A percentile compares a stretch with the other conserved stretches of the same genome.
These are phyloP conservation scores for Ogataea paradorogensis DNA, from an alignment of 805 yeast species.

Conservation along the genomic window DNA sequence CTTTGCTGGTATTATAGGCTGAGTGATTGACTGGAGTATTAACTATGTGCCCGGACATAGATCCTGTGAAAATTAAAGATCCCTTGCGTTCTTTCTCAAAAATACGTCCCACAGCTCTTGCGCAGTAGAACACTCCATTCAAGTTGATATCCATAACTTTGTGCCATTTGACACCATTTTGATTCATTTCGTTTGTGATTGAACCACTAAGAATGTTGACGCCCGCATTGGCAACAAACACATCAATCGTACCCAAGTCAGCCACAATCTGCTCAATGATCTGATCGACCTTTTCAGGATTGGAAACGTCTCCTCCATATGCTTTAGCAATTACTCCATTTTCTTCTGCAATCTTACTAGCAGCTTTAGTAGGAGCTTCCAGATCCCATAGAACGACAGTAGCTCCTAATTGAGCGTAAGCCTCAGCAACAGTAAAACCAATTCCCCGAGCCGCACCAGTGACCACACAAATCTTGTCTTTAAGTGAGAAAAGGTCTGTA, in stretches of 20 bases:
- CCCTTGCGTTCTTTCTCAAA: slow-evolving; percentile 47
- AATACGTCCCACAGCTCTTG: slow-evolving; percentile 46
- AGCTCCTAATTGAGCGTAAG: slow-evolving; percentile 43
- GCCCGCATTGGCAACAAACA: too few relatives aligned
- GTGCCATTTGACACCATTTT: slow-evolving; percentile 42
- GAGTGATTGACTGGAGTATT: slow-evolving; percentile 52
- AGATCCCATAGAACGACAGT: slow-evolving; percentile 43
- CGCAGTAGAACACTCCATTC: slow-evolving; percentile 49
- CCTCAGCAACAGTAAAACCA: slow-evolving; percentile 41
- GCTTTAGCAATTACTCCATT: slow-evolving; percentile 22
- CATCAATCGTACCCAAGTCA: slow-evolving; percentile 40
- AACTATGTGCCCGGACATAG: slow-evolving; percentile 55
- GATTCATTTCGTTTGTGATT: slow-evolving; percentile 22
- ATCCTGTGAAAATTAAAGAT: slow-evolving; percentile 50
- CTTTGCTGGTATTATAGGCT: slow-evolving; percentile 48
- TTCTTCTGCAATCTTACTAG: slow-evolving; percentile 40
- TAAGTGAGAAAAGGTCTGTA: slow-evolving; percentile 39
- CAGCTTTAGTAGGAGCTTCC: slow-evolving; percentile 34
- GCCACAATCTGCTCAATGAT: slow-evolving; percentile 31
- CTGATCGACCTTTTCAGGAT: slow-evolving; percentile 30
- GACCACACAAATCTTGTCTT: slow-evolving; percentile 42
- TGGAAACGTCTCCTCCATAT: slow-evolving; percentile 33
- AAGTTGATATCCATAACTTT: slow-evolving; percentile 49
- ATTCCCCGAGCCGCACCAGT: slow-evolving; percentile 43
- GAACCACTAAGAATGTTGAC: slow-evolving; percentile 24